phyloP scores from a whole-genome alignment of 768 basidiomycete species.

The Suillus sp. region DNA sequence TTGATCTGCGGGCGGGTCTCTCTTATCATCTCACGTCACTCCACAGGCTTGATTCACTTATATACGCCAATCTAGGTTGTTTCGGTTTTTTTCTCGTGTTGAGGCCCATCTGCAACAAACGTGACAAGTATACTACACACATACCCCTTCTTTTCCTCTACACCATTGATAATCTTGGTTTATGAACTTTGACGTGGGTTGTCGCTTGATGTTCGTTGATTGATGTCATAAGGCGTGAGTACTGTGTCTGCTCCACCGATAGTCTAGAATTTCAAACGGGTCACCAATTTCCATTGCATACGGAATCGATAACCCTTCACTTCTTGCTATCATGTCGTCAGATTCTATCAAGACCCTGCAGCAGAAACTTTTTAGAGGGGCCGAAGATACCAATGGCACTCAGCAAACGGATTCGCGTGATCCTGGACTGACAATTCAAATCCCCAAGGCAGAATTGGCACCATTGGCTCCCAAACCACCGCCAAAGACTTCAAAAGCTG shows the following conservation, averaged over 20 bases:
- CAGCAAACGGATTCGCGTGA: slow-evolving; percentile 28
- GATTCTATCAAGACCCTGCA: slow-evolving; percentile 64
- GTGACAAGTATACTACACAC: slow-evolving; percentile 20
- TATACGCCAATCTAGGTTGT: slow-evolving; percentile 8
- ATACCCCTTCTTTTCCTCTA: slow-evolving; percentile 26
- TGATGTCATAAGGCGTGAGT: slow-evolving; percentile 4
- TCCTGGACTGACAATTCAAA: slow-evolving; percentile 62
- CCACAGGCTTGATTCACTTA: slow-evolving; percentile 12
- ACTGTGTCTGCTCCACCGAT: background rate
- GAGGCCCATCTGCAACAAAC: slow-evolving; percentile 5
- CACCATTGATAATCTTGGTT: slow-evolving; percentile 11
- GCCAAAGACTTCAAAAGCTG: slow-evolving; percentile 47
- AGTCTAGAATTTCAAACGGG: slow-evolving; percentile 24
- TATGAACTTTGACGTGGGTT: background rate
- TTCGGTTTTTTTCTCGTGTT: slow-evolving; percentile 2
- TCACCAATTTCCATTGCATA: background rate
- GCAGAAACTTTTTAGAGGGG: slow-evolving; percentile 66
- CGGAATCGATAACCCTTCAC: slow-evolving; percentile 5
- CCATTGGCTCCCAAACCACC: slow-evolving; percentile 36
- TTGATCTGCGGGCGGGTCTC: slow-evolving; percentile 36
- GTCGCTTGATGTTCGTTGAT: background rate
- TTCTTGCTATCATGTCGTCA: slow-evolving; percentile 41
- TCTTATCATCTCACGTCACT: slow-evolving; percentile 16
- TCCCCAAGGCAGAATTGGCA: slow-evolving; percentile 54
- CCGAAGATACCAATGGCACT: slow-evolving; percentile 26